Evolutionary conservation across 106 monocot genomes (phyloP), one percentile per base, ranked within the genome.

Genomic region (Xerophyta viscosa): DNA sequence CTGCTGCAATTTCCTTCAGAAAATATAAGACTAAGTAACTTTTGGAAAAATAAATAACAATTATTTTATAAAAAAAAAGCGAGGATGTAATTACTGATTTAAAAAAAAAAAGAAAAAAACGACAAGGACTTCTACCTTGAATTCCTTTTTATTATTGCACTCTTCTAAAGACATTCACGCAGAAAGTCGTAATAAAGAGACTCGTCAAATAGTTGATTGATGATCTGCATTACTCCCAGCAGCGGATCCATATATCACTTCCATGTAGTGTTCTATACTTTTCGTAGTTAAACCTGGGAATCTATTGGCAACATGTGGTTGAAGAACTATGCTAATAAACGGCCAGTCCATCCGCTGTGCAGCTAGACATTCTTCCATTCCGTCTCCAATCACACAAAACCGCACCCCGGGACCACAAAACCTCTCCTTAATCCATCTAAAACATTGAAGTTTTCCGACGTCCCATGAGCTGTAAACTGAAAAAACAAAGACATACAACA

Each of bases 381-480:
- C 94, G 47, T 96, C 94, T 60, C 94, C 94, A 44, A 96, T 85
- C 28, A 66, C 94, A 63, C 94, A 94, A 60, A 94, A 94, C 18
- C 67, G 71, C 14, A 78, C 72, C 11, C 48, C 56, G n/a, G 68
- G 63, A 11, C 84, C 80, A 28, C 42, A 23, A 14, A 72, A 88
- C 8, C 74, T 77, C 45, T 76, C 84, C 44, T 71, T 81, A 24
- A 94, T 88, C 94, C 84, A 79, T 28, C 29, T 56, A 61, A 94
- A 94, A 50, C 94, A 96, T 49, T 76, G 84, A 6, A 71, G 62
- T 31, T 88, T 94, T 15, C 88, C 88, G 15, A 84, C 93, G 46
- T 94, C 93, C 84, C 93, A 94, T 24, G 88, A 84, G 58, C 88
- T 94, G 58, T 88, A 88, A 15, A 88, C 88, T 94, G 71, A 45